Conservation (phyloP, 768 basidiomycete genomes). For the Terana coerulea region DNA sequence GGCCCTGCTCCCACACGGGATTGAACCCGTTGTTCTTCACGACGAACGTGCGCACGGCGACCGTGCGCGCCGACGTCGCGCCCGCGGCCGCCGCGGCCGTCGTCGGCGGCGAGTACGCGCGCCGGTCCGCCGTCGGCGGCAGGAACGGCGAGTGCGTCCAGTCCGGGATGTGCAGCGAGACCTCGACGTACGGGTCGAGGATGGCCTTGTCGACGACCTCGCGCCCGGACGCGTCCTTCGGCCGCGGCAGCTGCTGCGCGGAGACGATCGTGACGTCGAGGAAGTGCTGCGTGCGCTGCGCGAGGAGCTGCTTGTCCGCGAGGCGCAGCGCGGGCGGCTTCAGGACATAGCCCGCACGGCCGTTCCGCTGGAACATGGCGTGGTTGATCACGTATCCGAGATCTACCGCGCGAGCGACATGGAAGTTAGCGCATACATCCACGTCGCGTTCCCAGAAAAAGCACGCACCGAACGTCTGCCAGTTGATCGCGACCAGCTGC, state of each 20-base stretch:
- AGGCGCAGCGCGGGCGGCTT: slow-evolving; percentile 77
- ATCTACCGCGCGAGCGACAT: too few relatives aligned
- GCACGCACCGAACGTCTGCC: slow-evolving; percentile 88
- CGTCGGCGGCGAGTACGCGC: slow-evolving; percentile 17
- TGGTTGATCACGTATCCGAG: slow-evolving; percentile 89
- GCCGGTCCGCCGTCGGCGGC: slow-evolving; percentile 15
- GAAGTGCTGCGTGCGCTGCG: slow-evolving; percentile 50
- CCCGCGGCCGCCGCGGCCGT: slow-evolving; percentile 19
- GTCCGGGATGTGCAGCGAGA: slow-evolving; percentile 73
- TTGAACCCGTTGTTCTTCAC: slow-evolving; percentile 92
- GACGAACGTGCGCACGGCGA: slow-evolving; percentile 54
- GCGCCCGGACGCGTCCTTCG: slow-evolving; percentile 56
- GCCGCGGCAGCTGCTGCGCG: slow-evolving; percentile 83
- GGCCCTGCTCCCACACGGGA: slow-evolving; percentile 76
- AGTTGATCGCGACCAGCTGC: slow-evolving; percentile 92
- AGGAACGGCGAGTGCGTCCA: slow-evolving; percentile 43
- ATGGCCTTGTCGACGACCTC: slow-evolving; percentile 57
- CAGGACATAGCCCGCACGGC: slow-evolving; percentile 84
- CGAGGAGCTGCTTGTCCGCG: slow-evolving; percentile 56
- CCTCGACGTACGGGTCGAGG: slow-evolving; percentile 76
- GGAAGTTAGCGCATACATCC: too few relatives aligned
- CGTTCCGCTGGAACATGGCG: slow-evolving; percentile 93
- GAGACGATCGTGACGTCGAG: slow-evolving; percentile 78
- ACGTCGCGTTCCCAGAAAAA: too few relatives aligned
- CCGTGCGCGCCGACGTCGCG: slow-evolving; percentile 37